phyloP scores from a whole-genome alignment of 2,329 filamentous ascomycete species.

The Xylogone sp. region DNA sequence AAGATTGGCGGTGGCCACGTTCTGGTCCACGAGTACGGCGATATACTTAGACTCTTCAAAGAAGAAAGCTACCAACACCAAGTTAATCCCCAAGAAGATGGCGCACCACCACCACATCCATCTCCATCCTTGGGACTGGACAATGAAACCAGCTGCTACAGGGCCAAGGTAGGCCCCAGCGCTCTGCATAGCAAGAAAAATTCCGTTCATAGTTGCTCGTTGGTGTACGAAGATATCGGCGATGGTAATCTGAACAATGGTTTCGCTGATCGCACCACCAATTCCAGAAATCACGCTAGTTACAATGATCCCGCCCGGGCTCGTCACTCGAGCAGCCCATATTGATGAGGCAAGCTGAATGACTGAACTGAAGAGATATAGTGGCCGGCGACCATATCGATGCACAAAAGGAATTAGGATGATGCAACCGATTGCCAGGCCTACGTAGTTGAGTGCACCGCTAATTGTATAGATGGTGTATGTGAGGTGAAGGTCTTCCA shows the following conservation, averaged over 20 bases:
- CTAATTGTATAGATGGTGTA: slow-evolving; percentile 31
- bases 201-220: slow-evolving; percentile 41
- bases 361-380: slow-evolving; percentile 40
- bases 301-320: slow-evolving; percentile 37
- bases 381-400: slow-evolving; percentile 41
- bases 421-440: slow-evolving; percentile 36
- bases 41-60: slow-evolving; percentile 39
- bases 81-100: slow-evolving; percentile 34
- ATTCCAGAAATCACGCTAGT: slow-evolving; percentile 41
- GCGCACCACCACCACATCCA: slow-evolving; percentile 40
- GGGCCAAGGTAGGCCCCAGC: slow-evolving; percentile 33
- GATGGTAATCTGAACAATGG: slow-evolving; percentile 43
- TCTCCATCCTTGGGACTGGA: slow-evolving; percentile 40
- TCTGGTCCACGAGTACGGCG: slow-evolving; percentile 1
- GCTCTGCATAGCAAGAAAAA: slow-evolving; percentile 38
- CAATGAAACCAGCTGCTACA: slow-evolving; percentile 35
- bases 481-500: slow-evolving; percentile 36
- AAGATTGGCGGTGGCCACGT: too few relatives aligned
- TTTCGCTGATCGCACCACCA: slow-evolving; percentile 38
- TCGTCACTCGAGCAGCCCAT: slow-evolving; percentile 41
- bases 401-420: slow-evolving; percentile 41
- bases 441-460: slow-evolving; percentile 39
- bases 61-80: slow-evolving; percentile 37
- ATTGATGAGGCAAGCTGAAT: slow-evolving; percentile 32
- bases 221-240: slow-evolving; percentile 45